Percentiles rank a stretch among this genome's conserved stretches.
phyloP scores from a whole-genome alignment of 495 filamentous ascomycete genomes.

The Glutinoglossum americanum region DNA sequence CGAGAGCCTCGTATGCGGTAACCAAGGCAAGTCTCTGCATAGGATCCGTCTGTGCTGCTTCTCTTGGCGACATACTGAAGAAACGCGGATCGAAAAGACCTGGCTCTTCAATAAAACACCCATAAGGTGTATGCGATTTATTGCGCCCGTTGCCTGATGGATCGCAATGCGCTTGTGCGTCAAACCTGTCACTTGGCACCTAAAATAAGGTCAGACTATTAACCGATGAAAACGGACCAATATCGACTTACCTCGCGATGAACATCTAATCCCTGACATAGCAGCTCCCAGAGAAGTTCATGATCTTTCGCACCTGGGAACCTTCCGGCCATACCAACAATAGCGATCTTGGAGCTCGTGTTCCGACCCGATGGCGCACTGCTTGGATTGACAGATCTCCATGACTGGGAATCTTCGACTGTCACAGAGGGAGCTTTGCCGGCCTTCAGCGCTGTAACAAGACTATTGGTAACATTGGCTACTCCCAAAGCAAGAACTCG shows the following conservation, averaged over 20 bases:
- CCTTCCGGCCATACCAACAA: conserved; percentile 14
- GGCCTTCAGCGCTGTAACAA: conserved; percentile 20
- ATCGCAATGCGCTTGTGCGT: conserved; percentile 12
- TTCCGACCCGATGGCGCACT: not conserved
- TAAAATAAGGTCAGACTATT: not conserved
- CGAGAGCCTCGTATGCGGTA: conserved; percentile 21
- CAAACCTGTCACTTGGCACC: conserved; percentile 9
- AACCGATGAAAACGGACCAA: not conserved
- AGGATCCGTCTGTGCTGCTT: conserved; percentile 21
- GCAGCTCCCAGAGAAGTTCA: conserved; percentile 9
- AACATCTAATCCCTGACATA: conserved; percentile 8
- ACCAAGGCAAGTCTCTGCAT: conserved; percentile 17
- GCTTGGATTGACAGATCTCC: conserved; percentile 5
- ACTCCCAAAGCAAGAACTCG: conserved; percentile 17
- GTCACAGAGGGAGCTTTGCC: conserved; percentile 16
- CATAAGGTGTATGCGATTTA: conserved; percentile 14
- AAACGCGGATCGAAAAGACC: conserved; percentile 21
- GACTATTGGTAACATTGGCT: conserved; percentile 22
- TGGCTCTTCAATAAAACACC: conserved; percentile 20
- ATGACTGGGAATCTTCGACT: conserved; percentile 15
- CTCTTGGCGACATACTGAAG: conserved; percentile 23
- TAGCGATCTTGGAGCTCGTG: conserved; percentile 13
- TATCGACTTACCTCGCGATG: conserved; percentile 4
- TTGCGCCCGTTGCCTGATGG: conserved; percentile 15
- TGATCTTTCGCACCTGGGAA: conserved; percentile 11